Evolutionary conservation across 202 grass and related monocot genomes (phyloP).

Genomic region (Setaria viridis): DNA sequence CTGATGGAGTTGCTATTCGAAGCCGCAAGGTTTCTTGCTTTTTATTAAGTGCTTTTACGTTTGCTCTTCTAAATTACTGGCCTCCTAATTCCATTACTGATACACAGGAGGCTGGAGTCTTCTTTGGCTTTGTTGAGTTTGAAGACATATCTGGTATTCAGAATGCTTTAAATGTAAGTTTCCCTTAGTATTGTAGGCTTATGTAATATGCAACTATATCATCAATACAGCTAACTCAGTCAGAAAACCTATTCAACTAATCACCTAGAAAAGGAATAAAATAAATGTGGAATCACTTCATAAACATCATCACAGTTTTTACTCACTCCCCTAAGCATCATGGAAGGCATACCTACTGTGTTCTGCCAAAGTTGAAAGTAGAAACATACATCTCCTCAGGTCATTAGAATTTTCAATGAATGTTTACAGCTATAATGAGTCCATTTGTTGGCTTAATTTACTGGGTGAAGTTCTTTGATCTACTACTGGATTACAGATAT

Average conservation of each 20-base stretch:
- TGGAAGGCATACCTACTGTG: not conserved
- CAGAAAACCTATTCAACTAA: not conserved
- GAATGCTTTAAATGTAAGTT: constrained; percentile 77
- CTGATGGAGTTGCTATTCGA: constrained; percentile 82
- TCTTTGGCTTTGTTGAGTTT: constrained; percentile 91
- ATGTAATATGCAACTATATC: constrained; percentile 26
- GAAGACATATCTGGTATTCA: constrained; percentile 73
- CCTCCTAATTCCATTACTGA: constrained; percentile 42
- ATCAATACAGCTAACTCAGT: not conserved
- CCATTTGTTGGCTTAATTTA: not conserved
- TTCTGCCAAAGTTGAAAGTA: not conserved
- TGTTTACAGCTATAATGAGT: not conserved
- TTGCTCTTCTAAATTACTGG: constrained; percentile 3
- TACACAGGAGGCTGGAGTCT: constrained; percentile 79
- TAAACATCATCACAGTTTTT: not conserved
- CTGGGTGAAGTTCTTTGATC: not conserved
- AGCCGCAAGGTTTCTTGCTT: constrained; percentile 73
- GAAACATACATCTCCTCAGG: not conserved
- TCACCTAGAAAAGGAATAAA: not conserved
- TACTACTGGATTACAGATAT: not conserved
- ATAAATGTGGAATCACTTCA: not conserved
- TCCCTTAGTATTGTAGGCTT: constrained; percentile 10
- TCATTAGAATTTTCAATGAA: not conserved
- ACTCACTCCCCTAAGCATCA: not conserved
- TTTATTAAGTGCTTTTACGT: constrained; percentile 23